Conservation (phyloP, 805 yeast genomes). For the Starmera dryadoides region DNA sequence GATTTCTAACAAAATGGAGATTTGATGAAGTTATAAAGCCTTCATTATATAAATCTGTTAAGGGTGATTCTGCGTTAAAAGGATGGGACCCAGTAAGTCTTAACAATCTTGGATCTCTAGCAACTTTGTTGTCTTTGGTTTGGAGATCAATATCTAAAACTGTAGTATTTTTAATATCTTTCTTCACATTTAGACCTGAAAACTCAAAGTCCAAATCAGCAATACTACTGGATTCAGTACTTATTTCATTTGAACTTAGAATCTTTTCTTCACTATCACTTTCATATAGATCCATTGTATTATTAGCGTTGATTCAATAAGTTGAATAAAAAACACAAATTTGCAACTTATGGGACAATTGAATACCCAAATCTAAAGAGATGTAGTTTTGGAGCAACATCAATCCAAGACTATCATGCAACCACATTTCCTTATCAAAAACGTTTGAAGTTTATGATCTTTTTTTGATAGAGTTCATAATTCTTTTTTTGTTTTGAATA, state of each 20-base stretch:
- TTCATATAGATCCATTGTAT: not conserved
- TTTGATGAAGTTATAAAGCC: conserved; percentile 26
- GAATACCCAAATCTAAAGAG: too few species aligned
- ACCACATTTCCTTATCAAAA: too few species aligned
- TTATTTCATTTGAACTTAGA: not conserved
- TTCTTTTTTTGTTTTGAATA: too few species aligned
- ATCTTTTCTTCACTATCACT: not conserved
- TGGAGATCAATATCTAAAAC: conserved; percentile 19
- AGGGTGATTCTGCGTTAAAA: conserved; percentile 26
- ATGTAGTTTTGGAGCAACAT: too few species aligned
- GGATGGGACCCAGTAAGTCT: conserved; percentile 28
- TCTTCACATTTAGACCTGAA: not conserved
- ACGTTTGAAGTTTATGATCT: too few species aligned
- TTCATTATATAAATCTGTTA: conserved; percentile 17
- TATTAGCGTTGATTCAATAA: too few species aligned
- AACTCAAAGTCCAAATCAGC: not conserved
- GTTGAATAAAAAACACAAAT: too few species aligned
- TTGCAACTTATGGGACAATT: too few species aligned
- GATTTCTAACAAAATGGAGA: conserved; percentile 28
- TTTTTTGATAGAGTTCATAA: too few species aligned
- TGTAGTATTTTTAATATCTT: conserved; percentile 7
- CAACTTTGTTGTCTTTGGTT: conserved; percentile 24
- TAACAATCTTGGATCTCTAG: conserved; percentile 22
- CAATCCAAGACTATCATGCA: too few species aligned
- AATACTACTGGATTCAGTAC: not conserved